phyloP scores from a whole-genome alignment of 2,329 filamentous ascomycete genomes.

The Pseudogymnoascus sp. region DNA sequence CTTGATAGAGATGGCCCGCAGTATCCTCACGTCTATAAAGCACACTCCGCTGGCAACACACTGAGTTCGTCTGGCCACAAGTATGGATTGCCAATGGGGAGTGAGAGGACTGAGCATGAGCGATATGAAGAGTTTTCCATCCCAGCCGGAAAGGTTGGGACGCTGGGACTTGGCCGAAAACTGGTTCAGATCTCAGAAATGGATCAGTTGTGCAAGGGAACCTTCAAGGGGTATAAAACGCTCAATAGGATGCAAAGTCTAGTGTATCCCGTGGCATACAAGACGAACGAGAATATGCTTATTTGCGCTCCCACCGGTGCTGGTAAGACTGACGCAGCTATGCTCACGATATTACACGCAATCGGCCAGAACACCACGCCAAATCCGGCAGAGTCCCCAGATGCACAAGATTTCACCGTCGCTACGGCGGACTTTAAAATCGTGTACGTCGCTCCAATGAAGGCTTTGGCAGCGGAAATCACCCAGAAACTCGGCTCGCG shows the following conservation, averaged over 20 bases:
- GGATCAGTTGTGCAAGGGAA: slow-evolving; percentile 82
- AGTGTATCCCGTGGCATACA: slow-evolving; percentile 90
- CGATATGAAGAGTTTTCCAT: slow-evolving; percentile 84
- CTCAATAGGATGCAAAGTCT: slow-evolving; percentile 98
- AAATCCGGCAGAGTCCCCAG: slow-evolving; percentile 65
- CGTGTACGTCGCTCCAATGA: slow-evolving; percentile 98
- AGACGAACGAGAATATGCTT: slow-evolving; percentile 95
- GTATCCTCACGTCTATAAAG: slow-evolving; percentile 90
- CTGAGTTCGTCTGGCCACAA: slow-evolving; percentile 71
- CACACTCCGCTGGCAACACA: slow-evolving; percentile 76
- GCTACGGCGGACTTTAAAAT: slow-evolving; percentile 89
- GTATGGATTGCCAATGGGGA: slow-evolving; percentile 73
- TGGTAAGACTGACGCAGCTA: slow-evolving; percentile 94
- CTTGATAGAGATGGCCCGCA: slow-evolving; percentile 60
- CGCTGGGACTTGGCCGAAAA: slow-evolving; percentile 61
- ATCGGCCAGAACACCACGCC: slow-evolving; percentile 79
- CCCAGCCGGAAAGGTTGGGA: slow-evolving; percentile 72
- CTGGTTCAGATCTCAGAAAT: slow-evolving; percentile 72
- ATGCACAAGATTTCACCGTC: slow-evolving; percentile 73
- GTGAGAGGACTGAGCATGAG: slow-evolving; percentile 55
- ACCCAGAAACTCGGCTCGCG: slow-evolving; percentile 90
- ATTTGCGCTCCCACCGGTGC: slow-evolving; percentile 97
- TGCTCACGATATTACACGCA: slow-evolving; percentile 89
- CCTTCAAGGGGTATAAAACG: slow-evolving; percentile 87
- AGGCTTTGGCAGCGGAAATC: slow-evolving; percentile 90